These are phyloP conservation scores for Pythium monospermum DNA, from an alignment of 352 stramenopile species.

Conservation along the genomic window DNA sequence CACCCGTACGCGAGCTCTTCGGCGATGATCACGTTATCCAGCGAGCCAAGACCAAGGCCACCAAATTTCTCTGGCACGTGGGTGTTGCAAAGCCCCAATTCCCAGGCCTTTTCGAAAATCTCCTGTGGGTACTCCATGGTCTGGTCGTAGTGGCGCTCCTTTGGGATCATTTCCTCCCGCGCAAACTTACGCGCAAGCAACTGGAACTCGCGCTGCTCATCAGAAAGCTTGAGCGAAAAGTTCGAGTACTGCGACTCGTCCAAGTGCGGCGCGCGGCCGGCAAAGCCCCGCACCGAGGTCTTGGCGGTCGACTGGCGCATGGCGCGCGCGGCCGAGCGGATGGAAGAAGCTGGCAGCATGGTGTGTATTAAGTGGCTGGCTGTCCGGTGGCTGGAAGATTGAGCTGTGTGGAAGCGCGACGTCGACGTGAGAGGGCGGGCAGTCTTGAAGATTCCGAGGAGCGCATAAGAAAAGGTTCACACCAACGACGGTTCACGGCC, in stretches of 20 bases:
- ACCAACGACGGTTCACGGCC: conserved; percentile 13
- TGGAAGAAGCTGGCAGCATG: conserved; percentile 8
- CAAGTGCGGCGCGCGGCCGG: conserved; percentile 28
- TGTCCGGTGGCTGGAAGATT: conserved; percentile 6
- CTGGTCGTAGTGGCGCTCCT: conserved; percentile 76
- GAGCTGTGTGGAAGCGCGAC: neutral
- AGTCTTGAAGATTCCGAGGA: neutral
- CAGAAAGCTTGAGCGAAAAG: conserved; percentile 81
- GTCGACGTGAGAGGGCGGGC: neutral
- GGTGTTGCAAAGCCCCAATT: conserved; percentile 85
- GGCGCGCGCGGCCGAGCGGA: conserved; percentile 12
- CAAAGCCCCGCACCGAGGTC: conserved; percentile 33
- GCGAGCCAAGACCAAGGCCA: conserved; percentile 66
- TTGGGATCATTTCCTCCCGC: conserved; percentile 87
- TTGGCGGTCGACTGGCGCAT: neutral
- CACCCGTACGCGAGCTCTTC: conserved; percentile 90
- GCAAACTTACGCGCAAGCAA: conserved; percentile 84
- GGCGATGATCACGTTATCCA: conserved; percentile 84
- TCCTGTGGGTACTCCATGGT: conserved; percentile 85
- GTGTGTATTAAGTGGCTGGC: neutral
- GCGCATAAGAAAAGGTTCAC: no score
- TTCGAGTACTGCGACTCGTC: conserved; percentile 44
- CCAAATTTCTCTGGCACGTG: conserved; percentile 85
- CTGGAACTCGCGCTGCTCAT: conserved; percentile 87
- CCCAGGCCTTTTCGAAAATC: conserved; percentile 87